These are phyloP conservation scores for Barnettozyma sucrosica DNA, from an alignment of 805 yeast genomes.

Conservation along the genomic window DNA sequence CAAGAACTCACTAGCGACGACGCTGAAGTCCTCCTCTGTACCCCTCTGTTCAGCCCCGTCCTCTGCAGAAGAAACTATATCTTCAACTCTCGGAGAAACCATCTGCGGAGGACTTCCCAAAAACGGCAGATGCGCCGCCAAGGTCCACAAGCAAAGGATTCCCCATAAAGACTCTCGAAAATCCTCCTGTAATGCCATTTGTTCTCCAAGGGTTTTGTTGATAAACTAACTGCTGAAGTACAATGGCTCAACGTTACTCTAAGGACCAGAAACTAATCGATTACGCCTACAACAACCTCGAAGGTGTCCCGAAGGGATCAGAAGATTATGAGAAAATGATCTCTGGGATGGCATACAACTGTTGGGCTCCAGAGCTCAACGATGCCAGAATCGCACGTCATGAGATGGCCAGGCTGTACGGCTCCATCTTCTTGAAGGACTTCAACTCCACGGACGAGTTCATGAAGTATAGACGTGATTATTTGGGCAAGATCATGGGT, in stretches of 20 bases:
- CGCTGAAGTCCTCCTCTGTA: too few relatives aligned
- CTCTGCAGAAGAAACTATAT: too few relatives aligned
- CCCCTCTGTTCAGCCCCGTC: too few relatives aligned
- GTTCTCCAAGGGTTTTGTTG: not conserved
- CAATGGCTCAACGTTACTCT: slow-evolving; percentile 24
- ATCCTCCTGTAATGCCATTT: too few relatives aligned
- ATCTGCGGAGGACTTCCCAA: not conserved
- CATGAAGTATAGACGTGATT: slow-evolving; percentile 32
- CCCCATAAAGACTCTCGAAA: too few relatives aligned
- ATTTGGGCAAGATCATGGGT: slow-evolving; percentile 43
- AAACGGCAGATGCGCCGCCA: not conserved
- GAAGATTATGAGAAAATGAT: slow-evolving; percentile 14
- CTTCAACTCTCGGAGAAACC: not conserved
- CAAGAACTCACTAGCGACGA: too few relatives aligned
- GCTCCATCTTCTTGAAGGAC: slow-evolving; percentile 25
- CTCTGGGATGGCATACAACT: slow-evolving; percentile 8
- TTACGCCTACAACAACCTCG: slow-evolving; percentile 20
- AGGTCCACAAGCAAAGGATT: not conserved
- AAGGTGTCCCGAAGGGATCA: slow-evolving; percentile 18
- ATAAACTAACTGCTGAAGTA: not conserved
- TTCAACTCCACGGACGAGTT: slow-evolving; percentile 24
- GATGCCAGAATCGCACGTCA: slow-evolving; percentile 24
- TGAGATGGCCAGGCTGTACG: slow-evolving; percentile 25
- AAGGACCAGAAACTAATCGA: slow-evolving; percentile 21
- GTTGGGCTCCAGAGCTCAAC: slow-evolving; percentile 20